A percentile compares a stretch with the other conserved stretches of the same genome.
phyloP scores from a whole-genome alignment of 148 eudicot genomes.

The Rhododendron molle region DNA sequence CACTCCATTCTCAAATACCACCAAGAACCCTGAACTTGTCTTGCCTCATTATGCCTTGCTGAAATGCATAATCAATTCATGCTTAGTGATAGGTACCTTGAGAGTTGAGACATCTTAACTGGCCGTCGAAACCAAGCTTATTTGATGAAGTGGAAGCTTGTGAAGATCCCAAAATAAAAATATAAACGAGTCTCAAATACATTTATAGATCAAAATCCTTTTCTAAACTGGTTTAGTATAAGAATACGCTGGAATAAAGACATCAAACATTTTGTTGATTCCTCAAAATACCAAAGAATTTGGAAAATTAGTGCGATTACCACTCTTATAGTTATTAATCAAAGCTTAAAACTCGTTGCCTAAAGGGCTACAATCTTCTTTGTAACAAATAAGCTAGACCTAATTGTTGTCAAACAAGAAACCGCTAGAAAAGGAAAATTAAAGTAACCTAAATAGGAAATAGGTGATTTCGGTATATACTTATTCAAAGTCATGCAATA shows the following conservation, averaged over 20 bases:
- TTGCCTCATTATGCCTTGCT: not conserved
- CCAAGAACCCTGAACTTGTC: not conserved
- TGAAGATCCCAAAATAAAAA: not conserved
- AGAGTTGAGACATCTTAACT: not conserved
- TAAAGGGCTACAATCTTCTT: not conserved
- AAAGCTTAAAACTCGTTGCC: not conserved
- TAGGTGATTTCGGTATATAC: too few species aligned
- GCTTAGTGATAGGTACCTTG: not conserved
- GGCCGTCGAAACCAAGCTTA: not conserved
- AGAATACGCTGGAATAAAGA: not conserved
- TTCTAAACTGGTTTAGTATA: not conserved
- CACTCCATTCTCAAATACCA: too few species aligned
- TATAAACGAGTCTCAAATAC: not conserved
- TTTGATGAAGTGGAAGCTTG: not conserved
- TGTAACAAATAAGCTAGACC: not conserved
- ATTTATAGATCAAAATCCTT: not conserved
- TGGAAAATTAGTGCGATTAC: too few species aligned
- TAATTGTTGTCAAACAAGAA: not conserved
- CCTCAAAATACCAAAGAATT: not conserved
- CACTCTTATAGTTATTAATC: not conserved
- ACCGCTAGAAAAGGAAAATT: not conserved
- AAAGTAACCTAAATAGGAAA: too few species aligned
- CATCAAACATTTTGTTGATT: not conserved
- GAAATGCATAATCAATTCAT: not conserved
- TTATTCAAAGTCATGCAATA: too few species aligned